Evolutionary conservation across 2,329 filamentous ascomycete species (phyloP), one percentile per base, ranked within the genome.

Genomic region (Geoglossum cookeanum): DNA sequence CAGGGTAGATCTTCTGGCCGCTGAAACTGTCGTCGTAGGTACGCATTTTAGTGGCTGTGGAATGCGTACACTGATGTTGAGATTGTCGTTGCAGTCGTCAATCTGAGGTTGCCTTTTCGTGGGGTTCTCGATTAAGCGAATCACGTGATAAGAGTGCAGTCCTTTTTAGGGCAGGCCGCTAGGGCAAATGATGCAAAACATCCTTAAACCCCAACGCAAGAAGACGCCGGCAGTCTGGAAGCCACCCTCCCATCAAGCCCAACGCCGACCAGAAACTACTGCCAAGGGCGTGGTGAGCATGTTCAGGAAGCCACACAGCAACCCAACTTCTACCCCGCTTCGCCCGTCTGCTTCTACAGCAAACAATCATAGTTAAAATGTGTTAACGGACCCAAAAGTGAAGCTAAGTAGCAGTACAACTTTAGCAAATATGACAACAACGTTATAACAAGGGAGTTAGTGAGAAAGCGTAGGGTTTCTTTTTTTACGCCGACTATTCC

Each of bases 21-120:
- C 79, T 83, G 80, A 86, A 86, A 69, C 80, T 78, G 71, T 86
- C 83, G 76, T 86, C 83, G 82, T 85, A 86, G 74, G 80, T 83
- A 78, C 80, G 78, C 80, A 84, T 84, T 71, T 77, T 81, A 77
- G 73, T 72, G 72, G 72, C 69, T 68, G 44, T 44, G n/a, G 15
- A 45, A 37, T 53, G 32, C 49, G 49, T 33, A 35, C 49, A 9
- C 49, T 66, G 64, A 71, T 72, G 70, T 70, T 22, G 70, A 67
- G 68, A 65, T 66, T 62, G 62, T 64, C 59, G 64, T 66, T 63
- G 66, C 22, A 17, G 29, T n/a, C 8, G 66, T 68, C 66, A 68
- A 64, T 68, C 67, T 67, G 67, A 68, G 11, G 27, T 27, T 15
- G 13, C 1, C 11, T 4, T 51, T 51, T 57, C 42, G 48, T 39